Percentiles rank a stretch among this genome's conserved stretches.
Evolutionary conservation across 805 yeast species (phyloP).

Genomic region (Kluyveromyces wickerhamii): DNA sequence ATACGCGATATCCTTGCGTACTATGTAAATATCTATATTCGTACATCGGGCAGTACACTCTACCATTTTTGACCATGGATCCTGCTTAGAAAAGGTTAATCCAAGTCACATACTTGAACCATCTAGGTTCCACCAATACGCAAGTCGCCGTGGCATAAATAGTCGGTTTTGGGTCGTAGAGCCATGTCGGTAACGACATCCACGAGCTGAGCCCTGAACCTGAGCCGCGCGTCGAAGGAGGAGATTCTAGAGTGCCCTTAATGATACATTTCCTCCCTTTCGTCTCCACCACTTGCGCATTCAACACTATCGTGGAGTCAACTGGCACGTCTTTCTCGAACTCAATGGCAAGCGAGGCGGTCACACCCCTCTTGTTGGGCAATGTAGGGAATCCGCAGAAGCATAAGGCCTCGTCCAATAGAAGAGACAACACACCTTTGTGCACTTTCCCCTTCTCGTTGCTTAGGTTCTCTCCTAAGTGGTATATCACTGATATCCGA

Average conservation of each 20-base stretch:
- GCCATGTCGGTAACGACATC: conserved; percentile 11
- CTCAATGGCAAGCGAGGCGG: conserved; percentile 64
- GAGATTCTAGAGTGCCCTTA: conserved; percentile 52
- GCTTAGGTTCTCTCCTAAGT: conserved; percentile 56
- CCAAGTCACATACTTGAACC: conserved; percentile 71
- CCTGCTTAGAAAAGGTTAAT: conserved; percentile 34
- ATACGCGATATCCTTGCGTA: too few relatives aligned
- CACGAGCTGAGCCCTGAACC: conserved; percentile 11
- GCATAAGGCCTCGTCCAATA: conserved; percentile 80
- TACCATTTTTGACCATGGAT: too few relatives aligned
- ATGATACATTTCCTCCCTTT: conserved; percentile 82
- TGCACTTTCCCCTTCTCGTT: conserved; percentile 72
- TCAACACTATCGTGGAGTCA: conserved; percentile 54
- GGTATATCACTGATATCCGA: conserved; percentile 56
- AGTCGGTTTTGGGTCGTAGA: conserved; percentile 16
- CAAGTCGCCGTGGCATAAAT: conserved; percentile 58
- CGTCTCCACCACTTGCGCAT: conserved; percentile 53
- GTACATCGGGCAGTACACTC: too few relatives aligned
- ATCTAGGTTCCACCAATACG: conserved; percentile 75
- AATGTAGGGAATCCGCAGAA: conserved; percentile 75
- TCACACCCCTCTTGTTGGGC: conserved; percentile 81
- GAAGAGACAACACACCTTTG: conserved; percentile 70
- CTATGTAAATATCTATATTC: too few relatives aligned
- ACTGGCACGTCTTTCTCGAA: conserved; percentile 46
- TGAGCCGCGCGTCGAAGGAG: conserved; percentile 7